Conservation (phyloP, 768 basidiomycete species). For the button mushroom (Agaricus bisporus) region DNA sequence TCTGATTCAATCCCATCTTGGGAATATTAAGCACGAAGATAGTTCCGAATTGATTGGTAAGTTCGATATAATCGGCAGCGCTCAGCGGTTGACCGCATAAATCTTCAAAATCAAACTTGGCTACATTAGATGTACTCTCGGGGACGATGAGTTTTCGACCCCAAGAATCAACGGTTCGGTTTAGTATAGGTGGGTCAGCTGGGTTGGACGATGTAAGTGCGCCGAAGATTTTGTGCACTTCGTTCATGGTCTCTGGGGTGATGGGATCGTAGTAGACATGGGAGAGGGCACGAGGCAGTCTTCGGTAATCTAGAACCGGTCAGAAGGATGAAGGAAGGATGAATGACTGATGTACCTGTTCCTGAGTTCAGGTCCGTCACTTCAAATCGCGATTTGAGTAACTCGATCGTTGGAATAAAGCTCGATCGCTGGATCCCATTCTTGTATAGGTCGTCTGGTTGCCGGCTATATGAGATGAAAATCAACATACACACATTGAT, state of each 20-base stretch:
- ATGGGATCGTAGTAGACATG: conserved; percentile 91
- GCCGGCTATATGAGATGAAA: conserved; percentile 63
- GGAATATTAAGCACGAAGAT: conserved; percentile 85
- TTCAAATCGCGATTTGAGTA: conserved; percentile 81
- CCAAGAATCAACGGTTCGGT: conserved; percentile 80
- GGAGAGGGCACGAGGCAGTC: conserved; percentile 87
- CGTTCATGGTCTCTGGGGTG: conserved; percentile 51
- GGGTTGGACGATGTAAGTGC: conserved; percentile 53
- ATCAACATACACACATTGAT: background rate
- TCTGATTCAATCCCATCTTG: conserved; percentile 79
- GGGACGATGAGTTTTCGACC: conserved; percentile 79
- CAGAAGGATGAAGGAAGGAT: conserved; percentile 1
- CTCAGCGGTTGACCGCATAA: conserved; percentile 87
- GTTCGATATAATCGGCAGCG: conserved; percentile 93
- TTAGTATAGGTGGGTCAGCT: conserved; percentile 47
- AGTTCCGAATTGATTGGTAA: conserved; percentile 83
- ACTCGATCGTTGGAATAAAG: conserved; percentile 91
- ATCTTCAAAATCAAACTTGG: conserved; percentile 80
- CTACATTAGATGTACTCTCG: conserved; percentile 72
- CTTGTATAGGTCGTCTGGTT: conserved; percentile 96
- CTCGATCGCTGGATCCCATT: conserved; percentile 96
- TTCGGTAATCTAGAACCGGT: conserved; percentile 73
- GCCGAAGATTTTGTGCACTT: conserved; percentile 81
- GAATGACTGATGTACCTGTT: conserved; percentile 53
- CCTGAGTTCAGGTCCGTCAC: conserved; percentile 95